Evolutionary conservation across 306 rosid species (phyloP).

Genomic region (Fragaria nilgerrensis): DNA sequence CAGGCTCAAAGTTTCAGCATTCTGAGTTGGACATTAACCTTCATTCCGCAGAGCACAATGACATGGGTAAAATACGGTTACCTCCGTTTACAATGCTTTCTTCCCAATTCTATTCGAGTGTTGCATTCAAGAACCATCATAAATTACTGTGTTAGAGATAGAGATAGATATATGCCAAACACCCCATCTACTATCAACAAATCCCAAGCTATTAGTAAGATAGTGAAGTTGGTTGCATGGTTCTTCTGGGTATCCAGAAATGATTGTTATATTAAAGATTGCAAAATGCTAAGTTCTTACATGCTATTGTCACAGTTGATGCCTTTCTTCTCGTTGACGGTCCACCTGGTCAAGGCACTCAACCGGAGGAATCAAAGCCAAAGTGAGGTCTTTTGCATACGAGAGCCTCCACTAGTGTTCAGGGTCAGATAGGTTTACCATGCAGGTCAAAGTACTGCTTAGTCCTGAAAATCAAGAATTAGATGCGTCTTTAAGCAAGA

Average conservation of each 20-base stretch:
- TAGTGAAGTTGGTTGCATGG: not conserved
- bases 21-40: not conserved
- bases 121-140: not conserved
- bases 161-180: not conserved
- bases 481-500: not conserved
- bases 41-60: slow-evolving; percentile 15
- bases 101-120: not conserved
- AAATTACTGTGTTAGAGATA: not conserved
- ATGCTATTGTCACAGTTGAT: slow-evolving; percentile 6
- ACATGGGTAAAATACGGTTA: slow-evolving; percentile 8
- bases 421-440: not conserved
- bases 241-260: not conserved
- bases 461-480: too few relatives aligned
- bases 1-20: slow-evolving; percentile 15
- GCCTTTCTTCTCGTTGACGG: slow-evolving; percentile 2
- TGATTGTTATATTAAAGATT: not conserved
- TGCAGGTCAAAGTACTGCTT: not conserved
- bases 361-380: not conserved
- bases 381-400: not conserved
- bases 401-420: not conserved
- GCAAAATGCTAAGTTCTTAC: not conserved
- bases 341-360: slow-evolving; percentile 6
- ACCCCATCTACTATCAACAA: not conserved
- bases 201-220: not conserved
- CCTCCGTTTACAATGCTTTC: not conserved